These are phyloP conservation scores for Oleoguttula mirabilis DNA, from an alignment of 495 filamentous ascomycete genomes.

Conservation along the genomic window DNA sequence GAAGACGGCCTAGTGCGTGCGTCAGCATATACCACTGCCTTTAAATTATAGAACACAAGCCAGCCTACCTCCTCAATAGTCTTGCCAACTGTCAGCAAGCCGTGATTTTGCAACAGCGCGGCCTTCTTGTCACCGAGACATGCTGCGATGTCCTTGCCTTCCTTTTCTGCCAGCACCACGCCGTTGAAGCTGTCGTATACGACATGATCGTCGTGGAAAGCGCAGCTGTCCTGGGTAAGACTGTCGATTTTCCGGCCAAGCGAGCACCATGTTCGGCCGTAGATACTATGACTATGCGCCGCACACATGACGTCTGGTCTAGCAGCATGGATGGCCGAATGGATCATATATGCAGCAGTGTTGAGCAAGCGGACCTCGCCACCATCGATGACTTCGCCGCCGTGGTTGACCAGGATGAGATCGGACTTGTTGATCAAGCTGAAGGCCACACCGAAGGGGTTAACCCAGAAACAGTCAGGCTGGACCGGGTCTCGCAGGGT, in stretches of 20 bases:
- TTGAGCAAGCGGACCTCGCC: conserved; percentile 53
- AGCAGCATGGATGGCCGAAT: conserved; percentile 46
- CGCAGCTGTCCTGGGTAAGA: conserved; percentile 38
- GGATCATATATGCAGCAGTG: conserved; percentile 42
- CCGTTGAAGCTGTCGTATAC: conserved; percentile 59
- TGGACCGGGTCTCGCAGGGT: conserved; percentile 25
- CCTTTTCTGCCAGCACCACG: conserved; percentile 57
- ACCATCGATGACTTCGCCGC: conserved; percentile 56
- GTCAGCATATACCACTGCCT: neutral
- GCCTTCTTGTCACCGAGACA: conserved; percentile 56
- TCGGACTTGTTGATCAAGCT: conserved; percentile 56
- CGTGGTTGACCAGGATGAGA: conserved; percentile 56
- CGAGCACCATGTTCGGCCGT: conserved; percentile 57
- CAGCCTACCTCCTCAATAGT: conserved; percentile 29
- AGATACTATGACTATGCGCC: conserved; percentile 58
- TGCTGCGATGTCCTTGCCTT: conserved; percentile 56
- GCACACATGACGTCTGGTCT: conserved; percentile 62
- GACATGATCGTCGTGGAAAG: conserved; percentile 43
- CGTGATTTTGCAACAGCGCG: conserved; percentile 60
- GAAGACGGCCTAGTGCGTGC: conserved; percentile 45
- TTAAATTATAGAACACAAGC: neutral
- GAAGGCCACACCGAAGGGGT: conserved; percentile 65
- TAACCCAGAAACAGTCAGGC: conserved; percentile 37
- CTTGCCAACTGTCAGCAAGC: conserved; percentile 39
- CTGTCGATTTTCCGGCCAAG: conserved; percentile 58